These are phyloP conservation scores for Vitis labrusca DNA, from an alignment of 164 flowering plant genomes.

Conservation along the genomic window DNA sequence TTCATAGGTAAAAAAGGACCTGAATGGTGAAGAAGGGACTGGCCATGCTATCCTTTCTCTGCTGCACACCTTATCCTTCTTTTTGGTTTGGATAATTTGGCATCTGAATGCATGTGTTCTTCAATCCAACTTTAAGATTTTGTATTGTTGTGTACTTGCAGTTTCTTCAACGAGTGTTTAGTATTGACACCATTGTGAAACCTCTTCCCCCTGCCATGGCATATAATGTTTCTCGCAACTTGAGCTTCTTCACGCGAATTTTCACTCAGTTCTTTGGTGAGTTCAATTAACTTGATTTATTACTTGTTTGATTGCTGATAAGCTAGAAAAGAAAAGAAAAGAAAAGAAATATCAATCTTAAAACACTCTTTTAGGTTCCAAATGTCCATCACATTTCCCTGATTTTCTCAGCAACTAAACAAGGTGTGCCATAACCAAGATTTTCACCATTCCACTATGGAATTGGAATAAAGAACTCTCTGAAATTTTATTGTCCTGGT, in stretches of 20 bases:
- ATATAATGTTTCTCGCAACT: conserved; percentile 83
- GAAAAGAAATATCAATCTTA: no score
- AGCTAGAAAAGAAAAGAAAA: neutral
- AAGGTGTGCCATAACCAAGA: no score
- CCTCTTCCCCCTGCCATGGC: conserved; percentile 94
- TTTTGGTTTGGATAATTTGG: neutral
- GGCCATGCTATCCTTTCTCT: neutral
- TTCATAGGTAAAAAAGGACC: no score
- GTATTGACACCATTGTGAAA: conserved; percentile 89
- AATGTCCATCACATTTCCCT: no score
- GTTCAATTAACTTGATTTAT: conserved; percentile 13
- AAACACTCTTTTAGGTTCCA: no score
- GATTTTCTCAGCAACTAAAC: no score
- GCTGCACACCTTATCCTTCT: neutral
- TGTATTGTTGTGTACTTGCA: conserved; percentile 34
- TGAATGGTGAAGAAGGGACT: no score
- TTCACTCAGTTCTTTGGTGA: conserved; percentile 95
- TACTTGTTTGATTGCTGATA: neutral
- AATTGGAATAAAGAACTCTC: no score
- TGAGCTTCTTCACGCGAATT: conserved; percentile 93
- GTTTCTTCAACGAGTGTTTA: conserved; percentile 89
- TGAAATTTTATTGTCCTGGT: no score
- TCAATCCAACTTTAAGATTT: neutral
- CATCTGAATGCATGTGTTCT: neutral
- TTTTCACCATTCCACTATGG: no score